Base-by-base conservation (phyloP, 257 asterid genomes). In the Schizonepeta tenuifolia region DNA sequence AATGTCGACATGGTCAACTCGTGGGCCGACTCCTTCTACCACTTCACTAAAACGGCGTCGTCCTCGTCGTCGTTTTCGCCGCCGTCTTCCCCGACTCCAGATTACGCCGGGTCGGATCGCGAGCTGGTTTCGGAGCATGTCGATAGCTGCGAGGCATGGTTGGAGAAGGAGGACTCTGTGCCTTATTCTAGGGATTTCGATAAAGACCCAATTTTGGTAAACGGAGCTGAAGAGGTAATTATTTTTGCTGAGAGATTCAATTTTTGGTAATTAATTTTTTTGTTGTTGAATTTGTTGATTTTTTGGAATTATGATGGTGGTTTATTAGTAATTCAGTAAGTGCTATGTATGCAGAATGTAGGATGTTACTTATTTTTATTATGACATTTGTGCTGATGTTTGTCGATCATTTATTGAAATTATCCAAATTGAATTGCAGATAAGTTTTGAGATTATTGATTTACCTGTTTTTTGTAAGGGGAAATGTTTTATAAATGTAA, bases 21-120 rank as follows among this genome's bases (percentile, higher is more conserved):
- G 5, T 93, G 96, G 98, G 91, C 96, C 36, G 98, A 94, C 78
- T 87, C 99, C 0, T 90, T 95, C 79, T 83, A 90, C 86, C 82
- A 77, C 81, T 92, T 85, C 78, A 87, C 95, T n/a, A 7, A 18
- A 22, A 54, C 78, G 77, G 15, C 74, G 60, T 55, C 86, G 69
- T 26, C 63, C 0, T 56, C 62, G 3, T 26, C 63, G 0, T 56
- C 62, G 3, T 28, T 70, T 2, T 17, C 38, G 7, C 12, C 36
- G n/a, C 13, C 38, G n/a, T 24, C 62, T 2, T 28, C 54, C 15
- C 72, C 57, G 80, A 40, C 71, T 26, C 61, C 47, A 8, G 74
- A 71, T 22, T 53, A 33, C 35, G 59, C 68, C 15, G 76, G 47
- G 74, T 73, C 78, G 75, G 79, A 62, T 60, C 73, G 22, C 54